Conservation (phyloP, 2,329 filamentous ascomycete genomes). For the Hymenoscyphus infarciens region DNA sequence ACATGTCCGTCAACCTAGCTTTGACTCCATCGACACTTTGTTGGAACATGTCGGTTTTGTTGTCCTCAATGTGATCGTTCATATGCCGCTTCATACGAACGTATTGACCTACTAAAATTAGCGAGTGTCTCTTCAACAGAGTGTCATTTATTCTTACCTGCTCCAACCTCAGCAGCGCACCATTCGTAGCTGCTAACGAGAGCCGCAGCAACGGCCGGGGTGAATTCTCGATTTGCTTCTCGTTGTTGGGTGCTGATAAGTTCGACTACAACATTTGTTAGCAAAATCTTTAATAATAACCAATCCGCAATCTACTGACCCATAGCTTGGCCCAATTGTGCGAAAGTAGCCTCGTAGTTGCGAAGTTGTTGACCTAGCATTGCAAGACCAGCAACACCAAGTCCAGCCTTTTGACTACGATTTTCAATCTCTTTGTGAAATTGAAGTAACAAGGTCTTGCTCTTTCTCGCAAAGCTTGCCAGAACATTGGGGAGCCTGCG, state of each 20-base stretch:
- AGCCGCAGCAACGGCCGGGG: conserved; percentile 42
- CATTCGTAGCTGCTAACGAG: conserved; percentile 46
- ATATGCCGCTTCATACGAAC: conserved; percentile 51
- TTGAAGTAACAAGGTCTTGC: conserved; percentile 34
- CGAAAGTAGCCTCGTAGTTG: conserved; percentile 42
- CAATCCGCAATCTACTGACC: background rate
- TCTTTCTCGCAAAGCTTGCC: conserved; percentile 35
- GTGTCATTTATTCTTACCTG: conserved; percentile 32
- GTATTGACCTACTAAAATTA: conserved; percentile 40
- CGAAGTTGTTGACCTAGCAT: conserved; percentile 41
- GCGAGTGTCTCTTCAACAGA: background rate
- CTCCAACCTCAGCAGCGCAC: conserved; percentile 40
- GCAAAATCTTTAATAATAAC: background rate
- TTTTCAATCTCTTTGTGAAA: conserved; percentile 43
- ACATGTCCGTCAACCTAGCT: conserved; percentile 40
- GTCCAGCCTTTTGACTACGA: conserved; percentile 39
- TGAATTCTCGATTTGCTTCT: conserved; percentile 52
- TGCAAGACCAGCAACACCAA: conserved; percentile 39
- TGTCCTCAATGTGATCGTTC: conserved; percentile 40
- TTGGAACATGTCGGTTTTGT: conserved; percentile 47
- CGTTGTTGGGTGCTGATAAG: conserved; percentile 45
- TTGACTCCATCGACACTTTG: conserved; percentile 42
- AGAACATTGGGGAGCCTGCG: conserved; percentile 41
- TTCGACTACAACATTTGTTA: conserved; percentile 14
- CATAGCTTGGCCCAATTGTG: conserved; percentile 36